Conservation (phyloP, 176 grass and related monocot genomes). For the Oryza australiensis region DNA sequence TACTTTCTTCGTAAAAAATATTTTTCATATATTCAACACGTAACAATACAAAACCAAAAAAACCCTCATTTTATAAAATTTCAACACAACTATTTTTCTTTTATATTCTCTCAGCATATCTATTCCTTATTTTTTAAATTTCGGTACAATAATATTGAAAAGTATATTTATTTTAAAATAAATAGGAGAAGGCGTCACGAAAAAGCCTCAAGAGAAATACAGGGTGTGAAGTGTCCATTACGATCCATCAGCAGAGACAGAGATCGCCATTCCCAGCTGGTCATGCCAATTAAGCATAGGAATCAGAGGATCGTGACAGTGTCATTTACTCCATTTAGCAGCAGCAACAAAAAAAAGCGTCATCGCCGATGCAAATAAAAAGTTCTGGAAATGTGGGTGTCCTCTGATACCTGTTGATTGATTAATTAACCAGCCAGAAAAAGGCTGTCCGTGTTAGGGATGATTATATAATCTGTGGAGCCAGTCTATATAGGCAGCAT, state of each 20-base stretch:
- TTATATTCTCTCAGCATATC: too few relatives aligned
- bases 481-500: neutral
- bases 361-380: neutral
- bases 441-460: neutral
- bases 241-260: neutral
- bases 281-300: neutral
- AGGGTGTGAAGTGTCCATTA: neutral
- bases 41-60: too few relatives aligned
- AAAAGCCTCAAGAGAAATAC: neutral
- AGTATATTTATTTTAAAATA: too few relatives aligned
- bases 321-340: slow-evolving; percentile 1
- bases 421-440: neutral
- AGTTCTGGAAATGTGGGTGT: neutral
- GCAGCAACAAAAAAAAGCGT: neutral
- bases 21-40: too few relatives aligned
- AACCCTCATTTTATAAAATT: too few relatives aligned
- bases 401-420: neutral
- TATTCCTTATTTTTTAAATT: too few relatives aligned
- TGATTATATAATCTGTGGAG: neutral
- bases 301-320: neutral
- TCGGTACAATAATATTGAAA: too few relatives aligned
- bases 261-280: neutral
- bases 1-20: too few relatives aligned
- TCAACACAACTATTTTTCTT: too few relatives aligned
- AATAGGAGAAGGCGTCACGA: too few relatives aligned